These are phyloP conservation scores for Crithidia sp. DNA, from an alignment of 208 protist species.

Conservation along the genomic window DNA sequence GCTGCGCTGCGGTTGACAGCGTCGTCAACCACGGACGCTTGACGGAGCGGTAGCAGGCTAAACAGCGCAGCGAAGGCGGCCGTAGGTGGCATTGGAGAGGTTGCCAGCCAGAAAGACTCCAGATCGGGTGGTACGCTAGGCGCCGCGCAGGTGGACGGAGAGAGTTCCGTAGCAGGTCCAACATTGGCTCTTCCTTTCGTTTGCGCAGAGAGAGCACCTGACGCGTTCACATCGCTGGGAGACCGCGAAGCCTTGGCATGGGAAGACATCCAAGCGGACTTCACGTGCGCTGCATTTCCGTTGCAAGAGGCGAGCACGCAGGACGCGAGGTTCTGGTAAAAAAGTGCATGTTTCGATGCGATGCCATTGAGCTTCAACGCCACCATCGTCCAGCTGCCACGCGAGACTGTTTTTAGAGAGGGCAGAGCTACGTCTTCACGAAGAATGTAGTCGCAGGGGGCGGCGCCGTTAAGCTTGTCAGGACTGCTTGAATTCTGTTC, in stretches of 20 bases:
- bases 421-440: background rate
- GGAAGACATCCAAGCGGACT: background rate
- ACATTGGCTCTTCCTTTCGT: no score
- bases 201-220: no score
- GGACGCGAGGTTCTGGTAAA: slow-evolving; percentile 16
- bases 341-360: slow-evolving; percentile 15
- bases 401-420: background rate
- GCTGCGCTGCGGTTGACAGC: background rate
- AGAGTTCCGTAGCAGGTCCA: background rate
- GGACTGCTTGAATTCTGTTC: no score
- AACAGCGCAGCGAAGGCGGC: slow-evolving; percentile 61
- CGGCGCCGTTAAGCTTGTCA: no score
- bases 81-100: slow-evolving; percentile 58
- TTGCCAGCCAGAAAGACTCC: slow-evolving; percentile 35
- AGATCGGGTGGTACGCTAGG: slow-evolving; percentile 24
- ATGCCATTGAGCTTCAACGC: slow-evolving; percentile 24
- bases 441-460: slow-evolving; percentile 5
- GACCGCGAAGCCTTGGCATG: background rate
- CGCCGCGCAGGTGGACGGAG: background rate
- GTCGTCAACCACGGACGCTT: background rate
- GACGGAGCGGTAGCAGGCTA: slow-evolving; percentile 40
- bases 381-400: background rate
- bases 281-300: background rate
- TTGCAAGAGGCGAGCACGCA: slow-evolving; percentile 15
- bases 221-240: no score